A percentile compares a stretch with the other conserved stretches of the same genome.
phyloP scores from a whole-genome alignment of 1,139 yeast genomes.

The Pichia sp. region DNA sequence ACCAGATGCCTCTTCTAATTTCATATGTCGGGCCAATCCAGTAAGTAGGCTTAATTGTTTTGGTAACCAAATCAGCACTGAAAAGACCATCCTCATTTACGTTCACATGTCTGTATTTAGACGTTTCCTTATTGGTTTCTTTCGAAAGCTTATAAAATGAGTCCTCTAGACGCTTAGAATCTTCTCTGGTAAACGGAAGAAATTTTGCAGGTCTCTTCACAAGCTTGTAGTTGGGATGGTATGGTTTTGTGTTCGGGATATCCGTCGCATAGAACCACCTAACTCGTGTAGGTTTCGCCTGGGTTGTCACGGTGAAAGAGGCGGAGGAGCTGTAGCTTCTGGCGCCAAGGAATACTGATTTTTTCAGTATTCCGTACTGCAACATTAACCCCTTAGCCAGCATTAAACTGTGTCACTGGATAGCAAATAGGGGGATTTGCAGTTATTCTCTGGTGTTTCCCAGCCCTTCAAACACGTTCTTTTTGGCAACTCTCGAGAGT shows the following conservation, averaged over 20 bases:
- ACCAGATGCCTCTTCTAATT: constrained; percentile 86
- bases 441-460: too few relatives aligned
- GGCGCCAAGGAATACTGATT: not conserved
- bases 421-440: too few relatives aligned
- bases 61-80: constrained; percentile 56
- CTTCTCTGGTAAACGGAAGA: constrained; percentile 62
- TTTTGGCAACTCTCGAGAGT: too few relatives aligned
- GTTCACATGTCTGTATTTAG: constrained; percentile 34
- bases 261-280: constrained; percentile 85
- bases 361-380: not conserved
- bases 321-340: constrained; percentile 2
- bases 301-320: not conserved
- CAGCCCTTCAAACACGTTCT: too few relatives aligned
- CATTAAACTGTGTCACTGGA: not conserved
- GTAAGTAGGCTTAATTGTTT: constrained; percentile 63
- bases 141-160: constrained; percentile 35
- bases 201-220: constrained; percentile 54
- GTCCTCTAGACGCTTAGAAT: constrained; percentile 57
- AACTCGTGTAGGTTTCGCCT: not conserved
- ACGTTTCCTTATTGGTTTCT: not conserved
- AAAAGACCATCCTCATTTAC: constrained; percentile 83
- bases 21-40: constrained; percentile 91
- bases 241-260: constrained; percentile 65
- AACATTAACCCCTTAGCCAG: not conserved
- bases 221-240: constrained; percentile 47